These are phyloP conservation scores for Jamesozyma lodderae DNA, from an alignment of 805 yeast genomes.

Conservation along the genomic window DNA sequence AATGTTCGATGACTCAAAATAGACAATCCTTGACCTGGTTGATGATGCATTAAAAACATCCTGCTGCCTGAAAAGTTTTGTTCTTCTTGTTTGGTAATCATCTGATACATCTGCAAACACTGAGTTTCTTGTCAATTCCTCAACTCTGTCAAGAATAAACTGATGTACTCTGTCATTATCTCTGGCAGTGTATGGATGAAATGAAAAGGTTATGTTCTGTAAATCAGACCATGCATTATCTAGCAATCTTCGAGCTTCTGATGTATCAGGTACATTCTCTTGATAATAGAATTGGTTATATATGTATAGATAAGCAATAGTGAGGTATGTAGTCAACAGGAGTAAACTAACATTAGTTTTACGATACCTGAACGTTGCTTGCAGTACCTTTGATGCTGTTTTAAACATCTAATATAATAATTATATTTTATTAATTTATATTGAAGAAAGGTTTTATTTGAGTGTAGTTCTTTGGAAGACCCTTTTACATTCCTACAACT, in stretches of 20 bases:
- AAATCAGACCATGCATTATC: conserved; percentile 57
- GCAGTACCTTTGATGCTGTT: conserved; percentile 22
- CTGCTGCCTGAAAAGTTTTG: conserved; percentile 42
- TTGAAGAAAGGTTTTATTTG: too few species aligned
- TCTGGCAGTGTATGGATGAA: conserved; percentile 73
- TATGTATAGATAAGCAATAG: conserved; percentile 33
- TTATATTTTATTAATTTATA: too few species aligned
- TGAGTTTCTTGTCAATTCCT: conserved; percentile 24
- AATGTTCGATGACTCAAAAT: conserved; percentile 77
- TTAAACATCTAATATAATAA: conserved; percentile 1
- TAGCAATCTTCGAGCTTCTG: conserved; percentile 31
- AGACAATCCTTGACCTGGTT: conserved; percentile 43
- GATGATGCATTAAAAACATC: conserved; percentile 39
- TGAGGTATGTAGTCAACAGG: conserved; percentile 39
- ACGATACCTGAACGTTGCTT: conserved; percentile 58
- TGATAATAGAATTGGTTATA: conserved; percentile 16
- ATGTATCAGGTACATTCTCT: conserved; percentile 23
- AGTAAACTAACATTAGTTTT: conserved; percentile 59
- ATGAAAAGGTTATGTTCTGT: conserved; percentile 53
- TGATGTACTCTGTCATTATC: conserved; percentile 73
- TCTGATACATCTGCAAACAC: conserved; percentile 30
- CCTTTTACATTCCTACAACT: too few species aligned
- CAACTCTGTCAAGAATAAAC: conserved; percentile 42
- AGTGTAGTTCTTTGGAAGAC: too few species aligned
- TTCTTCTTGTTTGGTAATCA: conserved; percentile 32